Evolutionary conservation across 352 stramenopile species (phyloP).

Genomic region (Phytophthora rubi): DNA sequence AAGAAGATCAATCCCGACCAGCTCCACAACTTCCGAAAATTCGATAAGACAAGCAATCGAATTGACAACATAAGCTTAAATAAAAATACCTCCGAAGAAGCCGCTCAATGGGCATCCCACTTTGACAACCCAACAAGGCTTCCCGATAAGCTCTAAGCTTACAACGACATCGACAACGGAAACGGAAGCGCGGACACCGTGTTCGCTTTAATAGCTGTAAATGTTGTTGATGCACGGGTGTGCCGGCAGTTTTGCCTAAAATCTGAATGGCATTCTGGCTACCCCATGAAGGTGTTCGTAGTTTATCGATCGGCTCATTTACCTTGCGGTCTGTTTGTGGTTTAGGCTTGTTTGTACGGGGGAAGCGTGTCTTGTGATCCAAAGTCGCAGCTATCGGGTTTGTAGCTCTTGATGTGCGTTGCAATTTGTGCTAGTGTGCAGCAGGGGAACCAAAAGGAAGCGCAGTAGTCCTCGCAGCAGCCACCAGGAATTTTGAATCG

Average conservation of each 20-base stretch:
- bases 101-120: no score
- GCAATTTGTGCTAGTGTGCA: slow-evolving; percentile 56
- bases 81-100: no score
- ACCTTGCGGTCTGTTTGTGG: no score
- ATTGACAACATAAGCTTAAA: no score
- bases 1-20: no score
- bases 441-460: slow-evolving; percentile 39
- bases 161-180: background rate
- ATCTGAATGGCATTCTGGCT: background rate
- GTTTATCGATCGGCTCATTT: background rate
- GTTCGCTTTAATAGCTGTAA: background rate
- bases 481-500: slow-evolving; percentile 48
- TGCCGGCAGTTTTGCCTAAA: background rate
- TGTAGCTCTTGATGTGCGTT: slow-evolving; percentile 61
- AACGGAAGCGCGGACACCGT: no score
- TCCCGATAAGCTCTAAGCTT: no score
- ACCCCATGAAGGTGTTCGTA: background rate
- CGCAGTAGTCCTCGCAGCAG: slow-evolving; percentile 39
- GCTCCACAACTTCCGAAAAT: no score
- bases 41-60: no score
- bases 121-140: no score
- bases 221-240: background rate
- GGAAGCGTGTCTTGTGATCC: slow-evolving; percentile 40
- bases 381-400: slow-evolving; percentile 48
- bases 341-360: slow-evolving; percentile 25